Conservation (phyloP, 441 rosid species). For the Gossypium gossypioides region DNA sequence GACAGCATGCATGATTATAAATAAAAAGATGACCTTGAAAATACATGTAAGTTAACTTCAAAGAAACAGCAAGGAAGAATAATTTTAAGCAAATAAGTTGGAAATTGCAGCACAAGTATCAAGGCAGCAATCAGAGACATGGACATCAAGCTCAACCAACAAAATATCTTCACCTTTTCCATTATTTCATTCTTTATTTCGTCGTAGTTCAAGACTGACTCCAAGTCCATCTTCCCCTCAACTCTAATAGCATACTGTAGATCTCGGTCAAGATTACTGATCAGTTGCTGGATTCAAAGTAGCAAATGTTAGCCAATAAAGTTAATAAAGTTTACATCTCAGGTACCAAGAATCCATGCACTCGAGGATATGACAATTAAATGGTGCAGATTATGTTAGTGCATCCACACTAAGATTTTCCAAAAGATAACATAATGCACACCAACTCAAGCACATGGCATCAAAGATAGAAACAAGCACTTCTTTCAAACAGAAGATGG, state of each 20-base stretch:
- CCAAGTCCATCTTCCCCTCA: conserved; percentile 91
- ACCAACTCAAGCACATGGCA: background rate
- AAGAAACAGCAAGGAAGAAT: conserved; percentile 2
- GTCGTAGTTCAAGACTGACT: conserved; percentile 73
- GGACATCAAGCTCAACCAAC: conserved; percentile 13
- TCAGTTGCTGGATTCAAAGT: conserved; percentile 63
- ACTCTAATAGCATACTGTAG: conserved; percentile 88
- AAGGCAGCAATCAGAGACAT: conserved; percentile 15
- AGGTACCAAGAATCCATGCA: background rate
- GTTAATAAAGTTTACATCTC: background rate
- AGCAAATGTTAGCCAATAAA: conserved; percentile 25
- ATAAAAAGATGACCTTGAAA: background rate
- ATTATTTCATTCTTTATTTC: conserved; percentile 71
- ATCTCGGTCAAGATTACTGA: conserved; percentile 87
- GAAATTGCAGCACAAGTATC: conserved; percentile 14
- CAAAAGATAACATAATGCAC: background rate
- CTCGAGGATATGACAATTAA: background rate
- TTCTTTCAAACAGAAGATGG: background rate
- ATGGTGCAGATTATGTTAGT: background rate
- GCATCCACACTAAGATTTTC: background rate
- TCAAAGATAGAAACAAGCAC: background rate
- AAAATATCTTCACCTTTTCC: conserved; percentile 54
- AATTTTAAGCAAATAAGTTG: conserved; percentile 6
- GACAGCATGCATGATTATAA: background rate
- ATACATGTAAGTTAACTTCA: conserved; percentile 1